These are phyloP conservation scores for Fusarium sp. DNA, from an alignment of 2,329 filamentous ascomycete species.

Conservation along the genomic window DNA sequence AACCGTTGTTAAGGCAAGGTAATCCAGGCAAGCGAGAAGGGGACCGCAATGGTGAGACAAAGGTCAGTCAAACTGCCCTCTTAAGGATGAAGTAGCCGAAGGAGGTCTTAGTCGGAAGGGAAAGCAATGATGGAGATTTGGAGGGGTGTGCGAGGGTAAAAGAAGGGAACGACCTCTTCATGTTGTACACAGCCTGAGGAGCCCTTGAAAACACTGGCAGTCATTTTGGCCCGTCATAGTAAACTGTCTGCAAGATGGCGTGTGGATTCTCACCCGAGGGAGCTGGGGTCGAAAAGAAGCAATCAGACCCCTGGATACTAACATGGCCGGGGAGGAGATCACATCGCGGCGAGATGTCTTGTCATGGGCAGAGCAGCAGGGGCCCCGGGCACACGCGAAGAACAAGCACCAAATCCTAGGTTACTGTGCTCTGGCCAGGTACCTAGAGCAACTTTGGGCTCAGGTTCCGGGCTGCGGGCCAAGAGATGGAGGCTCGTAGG, in stretches of 20 bases:
- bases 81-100: slow-evolving; percentile 46
- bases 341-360: slow-evolving; percentile 31
- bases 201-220: slow-evolving; percentile 37
- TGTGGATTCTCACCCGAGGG: slow-evolving; percentile 42
- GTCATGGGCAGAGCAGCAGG: slow-evolving; percentile 26
- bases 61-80: slow-evolving; percentile 44
- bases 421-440: slow-evolving; percentile 31
- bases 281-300: slow-evolving; percentile 40
- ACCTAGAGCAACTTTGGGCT: slow-evolving; percentile 38
- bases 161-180: slow-evolving; percentile 46
- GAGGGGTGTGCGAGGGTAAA: slow-evolving; percentile 49
- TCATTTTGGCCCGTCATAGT: slow-evolving; percentile 41
- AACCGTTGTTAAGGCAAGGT: slow-evolving; percentile 26
- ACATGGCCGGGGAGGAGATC: slow-evolving; percentile 36
- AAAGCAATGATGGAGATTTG: slow-evolving; percentile 36
- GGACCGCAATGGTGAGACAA: slow-evolving; percentile 46
- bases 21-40: slow-evolving; percentile 44
- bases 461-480: slow-evolving; percentile 25
- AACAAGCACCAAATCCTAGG: slow-evolving; percentile 9
- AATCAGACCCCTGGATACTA: slow-evolving; percentile 40
- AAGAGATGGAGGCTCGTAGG: slow-evolving; percentile 27
- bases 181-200: slow-evolving; percentile 28
- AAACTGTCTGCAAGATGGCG: slow-evolving; percentile 43
- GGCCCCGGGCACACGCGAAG: slow-evolving; percentile 12
- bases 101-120: slow-evolving; percentile 44